Evolutionary conservation across 2,329 filamentous ascomycete genomes (phyloP), one percentile per base, ranked within the genome.

Genomic region (Fusarium chaquense): DNA sequence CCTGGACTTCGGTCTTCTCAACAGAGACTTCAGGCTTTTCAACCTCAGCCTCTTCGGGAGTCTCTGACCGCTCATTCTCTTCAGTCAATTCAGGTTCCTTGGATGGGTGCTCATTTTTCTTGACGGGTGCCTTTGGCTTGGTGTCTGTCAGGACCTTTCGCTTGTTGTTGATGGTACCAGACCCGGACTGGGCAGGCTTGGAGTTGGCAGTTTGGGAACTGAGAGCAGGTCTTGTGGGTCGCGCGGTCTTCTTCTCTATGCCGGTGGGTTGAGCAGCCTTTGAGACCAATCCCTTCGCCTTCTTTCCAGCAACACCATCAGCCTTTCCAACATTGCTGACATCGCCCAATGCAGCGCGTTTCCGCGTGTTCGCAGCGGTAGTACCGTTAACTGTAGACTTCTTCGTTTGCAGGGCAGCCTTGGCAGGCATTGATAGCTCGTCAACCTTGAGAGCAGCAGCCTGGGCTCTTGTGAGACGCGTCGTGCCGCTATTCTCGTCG

Each of bases 311-410:
- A 67, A 85, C 83, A 8, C 81, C 85, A 56, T 93, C 92, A 49
- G 87, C 86, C 81, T 98, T 98, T 75, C 89, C 89, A 69, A 97
- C 91, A 83, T 99, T 99, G 87, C 94, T 98, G 74, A 98, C 92
- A 83, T 99, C 96, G 62, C 93, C 94, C 38, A 99, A 87, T 50
- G 93, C 94, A 75, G 91, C 88, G 77, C 96, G 93, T 83, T 92
- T 96, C 77, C 91, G 87, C 60, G 80, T 79, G 49, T 75, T 77
- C 65, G 84, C 85, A 49, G 85, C 80, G 75, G 84, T 80, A 53
- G 83, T 82, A 60, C 80, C 79, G 72, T 81, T 84, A 50, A 83
- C 79, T 30, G 85, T 81, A 18, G 89, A 82, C 80, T 90, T 93
- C 83, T 94, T 94, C 51, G 89, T 85, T 80, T 92, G 90, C 53